Percentiles rank a stretch among this genome's conserved stretches.
Conservation (phyloP, 2,329 filamentous ascomycete genomes). For the Onygena corvina region DNA sequence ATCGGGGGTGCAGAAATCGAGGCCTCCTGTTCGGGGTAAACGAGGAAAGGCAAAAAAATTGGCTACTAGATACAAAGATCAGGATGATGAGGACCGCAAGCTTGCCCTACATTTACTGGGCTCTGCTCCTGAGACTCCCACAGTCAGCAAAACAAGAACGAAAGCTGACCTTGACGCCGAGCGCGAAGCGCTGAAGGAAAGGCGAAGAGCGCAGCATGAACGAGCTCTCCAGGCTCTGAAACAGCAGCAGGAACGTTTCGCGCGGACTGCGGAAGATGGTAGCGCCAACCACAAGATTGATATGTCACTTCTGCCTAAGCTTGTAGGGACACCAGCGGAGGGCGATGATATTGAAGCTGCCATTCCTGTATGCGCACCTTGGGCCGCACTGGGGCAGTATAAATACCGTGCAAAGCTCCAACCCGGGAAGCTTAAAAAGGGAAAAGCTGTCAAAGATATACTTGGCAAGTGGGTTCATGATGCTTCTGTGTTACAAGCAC, state of each 20-base stretch:
- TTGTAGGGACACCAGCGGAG: slow-evolving; percentile 64
- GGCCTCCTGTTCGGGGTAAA: slow-evolving; percentile 51
- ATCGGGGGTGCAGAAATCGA: slow-evolving; percentile 12
- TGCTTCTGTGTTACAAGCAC: slow-evolving; percentile 29
- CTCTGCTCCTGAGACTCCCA: slow-evolving; percentile 40
- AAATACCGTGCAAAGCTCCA: slow-evolving; percentile 96
- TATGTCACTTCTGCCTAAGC: slow-evolving; percentile 47
- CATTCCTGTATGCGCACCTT: slow-evolving; percentile 51
- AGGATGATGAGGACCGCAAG: slow-evolving; percentile 85
- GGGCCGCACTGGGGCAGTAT: slow-evolving; percentile 51
- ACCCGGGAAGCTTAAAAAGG: slow-evolving; percentile 80
- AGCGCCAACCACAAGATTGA: slow-evolving; percentile 41
- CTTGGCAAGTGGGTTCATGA: slow-evolving; percentile 67
- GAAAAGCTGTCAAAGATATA: slow-evolving; percentile 85
- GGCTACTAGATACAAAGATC: slow-evolving; percentile 77
- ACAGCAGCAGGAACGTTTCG: slow-evolving; percentile 59
- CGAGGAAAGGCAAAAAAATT: slow-evolving; percentile 75
- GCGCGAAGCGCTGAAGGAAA: slow-evolving; percentile 56
- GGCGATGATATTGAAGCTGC: slow-evolving; percentile 63
- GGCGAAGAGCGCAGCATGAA: slow-evolving; percentile 68
- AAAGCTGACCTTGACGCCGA: slow-evolving; percentile 61
- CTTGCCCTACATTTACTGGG: slow-evolving; percentile 82
- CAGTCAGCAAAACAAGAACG: slow-evolving; percentile 51
- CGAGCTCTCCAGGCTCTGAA: slow-evolving; percentile 51
- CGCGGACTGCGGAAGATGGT: slow-evolving; percentile 44